Conservation (phyloP, 108 stramenopile species). For the Skeletonema potamos region DNA sequence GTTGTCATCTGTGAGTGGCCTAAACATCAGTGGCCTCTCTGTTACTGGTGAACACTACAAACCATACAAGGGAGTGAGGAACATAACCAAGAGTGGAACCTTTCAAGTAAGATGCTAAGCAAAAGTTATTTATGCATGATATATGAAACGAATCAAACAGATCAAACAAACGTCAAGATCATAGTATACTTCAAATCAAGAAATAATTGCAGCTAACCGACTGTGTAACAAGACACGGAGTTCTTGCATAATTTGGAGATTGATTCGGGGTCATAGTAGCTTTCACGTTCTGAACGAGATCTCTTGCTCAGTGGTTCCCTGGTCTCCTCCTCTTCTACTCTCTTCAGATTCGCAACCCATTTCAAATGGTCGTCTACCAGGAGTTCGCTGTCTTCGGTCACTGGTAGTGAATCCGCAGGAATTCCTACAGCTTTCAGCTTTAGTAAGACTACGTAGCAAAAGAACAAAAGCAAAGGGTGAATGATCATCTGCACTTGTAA, state of each 20-base stretch:
- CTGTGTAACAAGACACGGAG: neutral
- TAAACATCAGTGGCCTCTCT: conserved; percentile 90
- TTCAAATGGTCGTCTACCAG: conserved; percentile 10
- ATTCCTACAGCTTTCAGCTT: conserved; percentile 27
- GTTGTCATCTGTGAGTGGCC: conserved; percentile 89
- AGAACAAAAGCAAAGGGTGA: neutral
- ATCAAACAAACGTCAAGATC: neutral
- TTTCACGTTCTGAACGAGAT: neutral
- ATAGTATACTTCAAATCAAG: no score
- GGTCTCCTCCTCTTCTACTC: neutral
- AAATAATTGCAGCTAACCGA: neutral
- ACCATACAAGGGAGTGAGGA: conserved; percentile 97
- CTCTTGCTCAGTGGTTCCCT: neutral
- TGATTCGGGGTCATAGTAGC: neutral
- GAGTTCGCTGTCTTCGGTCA: conserved; percentile 16
- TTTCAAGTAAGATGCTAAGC: conserved; percentile 78
- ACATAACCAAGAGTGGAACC: conserved; percentile 84
- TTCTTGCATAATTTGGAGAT: neutral
- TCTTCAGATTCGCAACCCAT: conserved; percentile 4
- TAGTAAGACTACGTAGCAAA: neutral
- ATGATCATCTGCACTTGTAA: neutral
- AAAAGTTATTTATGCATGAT: conserved; percentile 4
- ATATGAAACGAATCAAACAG: neutral
- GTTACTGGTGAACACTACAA: conserved; percentile 90
- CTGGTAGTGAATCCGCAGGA: conserved; percentile 9